Conservation (phyloP, 139 green algal genomes). For the Asterochloris sp. region DNA sequence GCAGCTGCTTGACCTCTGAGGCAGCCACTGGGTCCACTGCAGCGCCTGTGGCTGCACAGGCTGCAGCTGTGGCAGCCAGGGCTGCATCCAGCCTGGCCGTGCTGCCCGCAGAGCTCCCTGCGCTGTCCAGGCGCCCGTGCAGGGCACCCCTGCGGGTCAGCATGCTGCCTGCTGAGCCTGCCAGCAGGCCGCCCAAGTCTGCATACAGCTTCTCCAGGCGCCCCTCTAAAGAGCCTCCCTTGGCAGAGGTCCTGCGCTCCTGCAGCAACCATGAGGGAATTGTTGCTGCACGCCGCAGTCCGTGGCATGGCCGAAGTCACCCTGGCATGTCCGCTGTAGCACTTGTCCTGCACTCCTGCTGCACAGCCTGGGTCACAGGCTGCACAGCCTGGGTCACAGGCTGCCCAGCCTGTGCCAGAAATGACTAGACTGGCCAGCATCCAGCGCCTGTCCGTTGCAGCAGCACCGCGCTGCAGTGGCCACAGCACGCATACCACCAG, state of each 20-base stretch:
- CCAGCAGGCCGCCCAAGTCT: not conserved
- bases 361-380: not conserved
- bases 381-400: not conserved
- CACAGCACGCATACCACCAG: not conserved
- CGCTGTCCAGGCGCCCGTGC: not conserved
- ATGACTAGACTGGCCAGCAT: not conserved
- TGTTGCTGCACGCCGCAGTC: not conserved
- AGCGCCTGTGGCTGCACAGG: not conserved
- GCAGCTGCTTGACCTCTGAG: not conserved
- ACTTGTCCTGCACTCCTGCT: not conserved
- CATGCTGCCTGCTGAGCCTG: conserved; percentile 4
- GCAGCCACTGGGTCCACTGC: not conserved
- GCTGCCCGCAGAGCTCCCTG: not conserved
- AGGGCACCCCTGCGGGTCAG: not conserved
- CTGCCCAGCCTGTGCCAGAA: not conserved
- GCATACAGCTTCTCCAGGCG: not conserved
- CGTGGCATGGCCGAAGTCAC: not conserved
- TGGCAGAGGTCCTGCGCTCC: not conserved
- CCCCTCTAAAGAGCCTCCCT: not conserved
- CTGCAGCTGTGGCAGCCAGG: not conserved
- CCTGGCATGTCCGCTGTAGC: not conserved
- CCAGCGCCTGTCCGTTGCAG: not conserved
- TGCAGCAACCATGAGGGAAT: not conserved
- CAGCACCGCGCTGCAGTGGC: not conserved
- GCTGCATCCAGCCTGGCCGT: not conserved